Conservation (phyloP, 352 stramenopile species). For the Elongisporangium prolatum region DNA sequence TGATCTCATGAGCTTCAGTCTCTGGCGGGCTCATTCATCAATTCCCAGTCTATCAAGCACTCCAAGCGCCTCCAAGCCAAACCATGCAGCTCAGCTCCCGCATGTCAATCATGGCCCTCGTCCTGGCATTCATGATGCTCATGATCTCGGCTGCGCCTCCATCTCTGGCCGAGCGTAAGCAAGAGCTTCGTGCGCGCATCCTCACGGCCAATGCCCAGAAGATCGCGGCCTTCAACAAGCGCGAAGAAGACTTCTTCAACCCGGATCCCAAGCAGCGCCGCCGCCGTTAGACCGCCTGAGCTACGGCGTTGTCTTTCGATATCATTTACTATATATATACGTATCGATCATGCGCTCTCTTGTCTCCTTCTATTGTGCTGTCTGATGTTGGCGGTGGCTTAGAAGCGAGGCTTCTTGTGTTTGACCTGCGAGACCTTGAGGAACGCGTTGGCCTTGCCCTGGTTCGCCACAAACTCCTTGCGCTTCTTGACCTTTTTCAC, state of each 20-base stretch:
- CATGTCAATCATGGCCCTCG: conserved; percentile 5
- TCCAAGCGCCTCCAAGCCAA: background rate
- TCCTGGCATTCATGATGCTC: conserved; percentile 10
- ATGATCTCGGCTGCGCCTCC: conserved; percentile 5
- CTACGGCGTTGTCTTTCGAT: background rate
- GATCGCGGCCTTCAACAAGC: conserved; percentile 14
- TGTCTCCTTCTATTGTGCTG: background rate
- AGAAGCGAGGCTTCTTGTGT: background rate
- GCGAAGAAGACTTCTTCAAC: conserved; percentile 19
- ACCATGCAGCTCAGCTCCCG: conserved; percentile 7
- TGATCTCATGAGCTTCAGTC: background rate
- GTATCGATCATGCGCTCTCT: background rate
- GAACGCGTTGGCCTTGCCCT: conserved; percentile 71
- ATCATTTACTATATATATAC: background rate
- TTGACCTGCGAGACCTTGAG: conserved; percentile 5
- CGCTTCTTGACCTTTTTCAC: conserved; percentile 83
- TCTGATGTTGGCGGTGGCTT: background rate
- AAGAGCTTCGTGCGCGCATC: conserved; percentile 15
- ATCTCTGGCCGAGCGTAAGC: conserved; percentile 13
- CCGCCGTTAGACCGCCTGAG: background rate
- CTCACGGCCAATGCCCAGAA: conserved; percentile 13
- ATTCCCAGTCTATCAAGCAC: background rate
- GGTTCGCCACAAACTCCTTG: conserved; percentile 76
- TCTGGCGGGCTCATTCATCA: background rate
- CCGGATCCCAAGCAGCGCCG: background rate